These are phyloP conservation scores for Coemansia sp. DNA, from an alignment of 192 early-diverging fungal genomes.

Conservation along the genomic window DNA sequence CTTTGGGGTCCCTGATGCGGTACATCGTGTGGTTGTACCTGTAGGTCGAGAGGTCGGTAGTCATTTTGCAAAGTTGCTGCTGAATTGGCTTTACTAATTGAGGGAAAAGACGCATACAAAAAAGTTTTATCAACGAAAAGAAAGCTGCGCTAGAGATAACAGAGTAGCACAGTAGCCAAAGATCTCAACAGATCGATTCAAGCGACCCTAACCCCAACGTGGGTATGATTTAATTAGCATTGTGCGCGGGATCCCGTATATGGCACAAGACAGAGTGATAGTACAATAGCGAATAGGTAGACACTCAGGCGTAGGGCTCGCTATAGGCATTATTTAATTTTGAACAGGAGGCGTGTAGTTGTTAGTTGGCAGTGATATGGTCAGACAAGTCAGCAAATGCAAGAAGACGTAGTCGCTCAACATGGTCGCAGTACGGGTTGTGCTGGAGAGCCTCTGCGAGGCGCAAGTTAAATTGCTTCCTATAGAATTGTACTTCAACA, in stretches of 20 bases:
- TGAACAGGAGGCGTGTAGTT: too few species aligned
- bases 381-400: background rate
- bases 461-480: background rate
- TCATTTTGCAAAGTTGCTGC: constrained; percentile 35
- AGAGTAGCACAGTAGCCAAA: background rate
- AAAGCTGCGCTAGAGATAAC: background rate
- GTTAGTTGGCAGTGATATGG: background rate
- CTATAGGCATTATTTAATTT: too few species aligned
- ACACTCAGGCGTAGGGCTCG: too few species aligned
- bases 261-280: too few species aligned
- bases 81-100: background rate
- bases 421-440: background rate
- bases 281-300: background rate
- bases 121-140: background rate
- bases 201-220: background rate
- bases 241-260: background rate
- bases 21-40: constrained; percentile 86
- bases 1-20: constrained; percentile 80
- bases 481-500: background rate
- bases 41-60: constrained; percentile 52
- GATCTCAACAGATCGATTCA: background rate
- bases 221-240: background rate
- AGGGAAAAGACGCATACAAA: constrained; percentile 8
- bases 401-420: background rate
- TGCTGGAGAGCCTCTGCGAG: background rate